Conservation (phyloP, 305 asterid species). For the Solanum chacoense region DNA sequence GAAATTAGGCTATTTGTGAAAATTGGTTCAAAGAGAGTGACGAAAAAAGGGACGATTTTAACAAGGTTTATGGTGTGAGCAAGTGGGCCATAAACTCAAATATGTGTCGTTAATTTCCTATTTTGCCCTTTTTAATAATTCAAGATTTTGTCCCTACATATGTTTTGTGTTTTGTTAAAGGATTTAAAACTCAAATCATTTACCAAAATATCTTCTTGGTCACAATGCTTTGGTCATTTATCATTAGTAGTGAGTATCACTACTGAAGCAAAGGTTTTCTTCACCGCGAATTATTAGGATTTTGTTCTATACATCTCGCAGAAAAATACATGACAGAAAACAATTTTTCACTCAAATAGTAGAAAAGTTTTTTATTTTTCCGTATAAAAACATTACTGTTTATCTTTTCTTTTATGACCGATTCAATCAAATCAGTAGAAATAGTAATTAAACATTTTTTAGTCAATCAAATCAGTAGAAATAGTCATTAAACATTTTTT, state of each 20-base stretch:
- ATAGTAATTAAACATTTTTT: no score
- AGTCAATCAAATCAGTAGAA: background rate
- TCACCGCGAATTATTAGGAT: background rate
- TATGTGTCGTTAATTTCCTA: conserved; percentile 9
- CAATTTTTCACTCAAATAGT: background rate
- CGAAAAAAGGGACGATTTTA: conserved; percentile 18
- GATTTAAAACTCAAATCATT: background rate
- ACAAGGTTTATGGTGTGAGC: conserved; percentile 27
- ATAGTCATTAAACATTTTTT: background rate
- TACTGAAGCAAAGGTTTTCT: background rate
- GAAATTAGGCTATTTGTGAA: conserved; percentile 9
- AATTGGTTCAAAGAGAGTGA: background rate
- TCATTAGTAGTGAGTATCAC: background rate
- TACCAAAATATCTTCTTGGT: background rate
- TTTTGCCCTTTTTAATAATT: conserved; percentile 13
- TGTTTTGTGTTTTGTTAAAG: background rate
- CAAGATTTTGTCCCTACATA: background rate
- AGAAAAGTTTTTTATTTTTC: fast-evolving
- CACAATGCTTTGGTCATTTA: background rate
- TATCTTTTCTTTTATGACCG: background rate
- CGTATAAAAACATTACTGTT: background rate
- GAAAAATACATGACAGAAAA: background rate
- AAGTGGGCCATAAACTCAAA: conserved; percentile 30
- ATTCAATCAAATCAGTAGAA: background rate
- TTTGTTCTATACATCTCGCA: fast-evolving